Conservation (phyloP, 176 grass and related monocot genomes). For the Tuctoria greenei region DNA sequence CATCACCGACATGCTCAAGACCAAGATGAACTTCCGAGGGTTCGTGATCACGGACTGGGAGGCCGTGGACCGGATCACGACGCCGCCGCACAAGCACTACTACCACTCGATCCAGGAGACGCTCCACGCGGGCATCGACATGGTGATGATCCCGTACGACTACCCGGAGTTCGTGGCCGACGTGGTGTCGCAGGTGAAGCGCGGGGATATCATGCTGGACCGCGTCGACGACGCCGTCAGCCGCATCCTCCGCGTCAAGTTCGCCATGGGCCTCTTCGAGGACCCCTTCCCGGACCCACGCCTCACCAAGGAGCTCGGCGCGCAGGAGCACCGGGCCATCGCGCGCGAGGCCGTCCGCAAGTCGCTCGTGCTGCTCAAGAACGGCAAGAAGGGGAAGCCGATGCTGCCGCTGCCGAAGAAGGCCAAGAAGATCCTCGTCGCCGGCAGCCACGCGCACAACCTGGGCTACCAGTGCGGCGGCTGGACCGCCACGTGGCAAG, state of each 20-base stretch:
- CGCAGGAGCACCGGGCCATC: conserved; percentile 56
- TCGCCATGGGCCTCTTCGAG: conserved; percentile 87
- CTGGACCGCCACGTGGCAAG: conserved; percentile 75
- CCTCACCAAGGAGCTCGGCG: conserved; percentile 53
- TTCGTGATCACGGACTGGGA: conserved; percentile 91
- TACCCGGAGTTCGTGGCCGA: conserved; percentile 62
- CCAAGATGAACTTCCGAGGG: conserved; percentile 65
- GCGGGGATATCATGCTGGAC: conserved; percentile 49
- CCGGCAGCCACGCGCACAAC: conserved; percentile 71
- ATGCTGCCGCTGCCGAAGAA: conserved; percentile 69
- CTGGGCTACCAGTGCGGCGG: conserved; percentile 79
- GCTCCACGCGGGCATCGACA: conserved; percentile 75
- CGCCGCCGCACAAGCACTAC: conserved; percentile 61
- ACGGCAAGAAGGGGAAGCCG: conserved; percentile 43
- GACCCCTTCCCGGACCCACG: conserved; percentile 59
- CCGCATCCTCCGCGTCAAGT: conserved; percentile 89
- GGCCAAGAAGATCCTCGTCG: conserved; percentile 62
- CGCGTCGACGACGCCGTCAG: conserved; percentile 66
- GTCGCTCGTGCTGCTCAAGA: conserved; percentile 83
- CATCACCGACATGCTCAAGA: conserved; percentile 72
- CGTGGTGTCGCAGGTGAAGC: conserved; percentile 40
- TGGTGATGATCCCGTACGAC: conserved; percentile 86
- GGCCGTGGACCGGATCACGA: conserved; percentile 63
- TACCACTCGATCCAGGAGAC: conserved; percentile 67
- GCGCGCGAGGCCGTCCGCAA: conserved; percentile 74